Evolutionary conservation across 306 rosid genomes (phyloP).

Genomic region (Parietaria judaica): DNA sequence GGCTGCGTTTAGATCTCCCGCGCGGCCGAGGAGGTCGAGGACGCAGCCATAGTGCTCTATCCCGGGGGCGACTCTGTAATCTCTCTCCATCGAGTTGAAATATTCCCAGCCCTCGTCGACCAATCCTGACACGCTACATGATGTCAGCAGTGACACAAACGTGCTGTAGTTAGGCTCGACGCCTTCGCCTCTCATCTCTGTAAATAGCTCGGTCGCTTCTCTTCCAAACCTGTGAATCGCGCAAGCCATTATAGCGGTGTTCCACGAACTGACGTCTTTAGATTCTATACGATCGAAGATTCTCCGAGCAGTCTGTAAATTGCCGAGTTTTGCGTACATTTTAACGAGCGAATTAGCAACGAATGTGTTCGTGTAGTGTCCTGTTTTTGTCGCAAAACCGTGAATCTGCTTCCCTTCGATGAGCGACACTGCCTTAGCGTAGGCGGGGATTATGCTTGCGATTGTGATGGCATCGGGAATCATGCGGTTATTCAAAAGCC

Average conservation of each 20-base stretch:
- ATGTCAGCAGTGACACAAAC: conserved; percentile 42
- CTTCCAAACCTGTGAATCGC: conserved; percentile 52
- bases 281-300: conserved; percentile 30
- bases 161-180: conserved; percentile 40
- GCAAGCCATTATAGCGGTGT: conserved; percentile 47
- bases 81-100: conserved; percentile 34
- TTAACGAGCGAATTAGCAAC: conserved; percentile 35
- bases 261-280: conserved; percentile 47
- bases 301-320: conserved; percentile 23
- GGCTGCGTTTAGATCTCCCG: conserved; percentile 38
- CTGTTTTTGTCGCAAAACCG: conserved; percentile 33
- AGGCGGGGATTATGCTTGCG: conserved; percentile 47
- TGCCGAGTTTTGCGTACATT: conserved; percentile 49
- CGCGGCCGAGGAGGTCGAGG: conserved; percentile 45
- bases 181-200: conserved; percentile 30
- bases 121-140: conserved; percentile 52
- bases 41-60: conserved; percentile 57
- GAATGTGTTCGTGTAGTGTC: conserved; percentile 29
- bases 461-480: conserved; percentile 38
- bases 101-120: conserved; percentile 37
- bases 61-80: conserved; percentile 38
- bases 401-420: conserved; percentile 49
- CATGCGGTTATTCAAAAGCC: conserved; percentile 25
- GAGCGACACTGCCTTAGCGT: conserved; percentile 30
- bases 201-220: conserved; percentile 30